Percentiles rank a stretch among this genome's conserved stretches.
phyloP scores from a whole-genome alignment of 202 grass and related monocot species.

The Zizania palustris region DNA sequence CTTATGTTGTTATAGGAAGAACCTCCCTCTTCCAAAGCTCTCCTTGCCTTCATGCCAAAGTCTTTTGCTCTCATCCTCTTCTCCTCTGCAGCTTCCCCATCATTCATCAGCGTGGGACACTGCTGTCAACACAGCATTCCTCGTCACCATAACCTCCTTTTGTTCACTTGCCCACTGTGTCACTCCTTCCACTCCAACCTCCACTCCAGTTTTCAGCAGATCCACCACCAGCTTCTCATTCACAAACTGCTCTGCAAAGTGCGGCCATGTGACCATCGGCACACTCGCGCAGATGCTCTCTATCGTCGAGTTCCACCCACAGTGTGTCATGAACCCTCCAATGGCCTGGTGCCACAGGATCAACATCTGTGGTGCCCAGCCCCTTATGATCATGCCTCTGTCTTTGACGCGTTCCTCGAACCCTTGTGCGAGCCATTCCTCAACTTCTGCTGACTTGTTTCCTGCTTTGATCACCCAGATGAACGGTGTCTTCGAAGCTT shows the following conservation, averaged over 20 bases:
- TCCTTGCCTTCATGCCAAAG: conserved; percentile 48
- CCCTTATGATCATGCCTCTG: conserved; percentile 58
- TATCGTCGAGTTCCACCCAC: conserved; percentile 78
- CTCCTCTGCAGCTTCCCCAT: conserved; percentile 45
- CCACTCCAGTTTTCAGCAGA: conserved; percentile 61
- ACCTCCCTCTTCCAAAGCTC: conserved; percentile 57
- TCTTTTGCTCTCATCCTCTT: conserved; percentile 57
- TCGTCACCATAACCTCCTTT: conserved; percentile 45
- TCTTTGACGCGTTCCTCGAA: conserved; percentile 59
- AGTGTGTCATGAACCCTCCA: conserved; percentile 76
- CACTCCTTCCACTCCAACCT: conserved; percentile 49
- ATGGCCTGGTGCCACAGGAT: conserved; percentile 62
- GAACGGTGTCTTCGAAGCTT: conserved; percentile 64
- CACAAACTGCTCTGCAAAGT: conserved; percentile 74
- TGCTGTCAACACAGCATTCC: conserved; percentile 48
- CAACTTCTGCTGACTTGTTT: conserved; percentile 46
- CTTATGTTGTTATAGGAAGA: conserved; percentile 63
- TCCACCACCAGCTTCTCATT: conserved; percentile 78
- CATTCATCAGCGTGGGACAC: conserved; percentile 60
- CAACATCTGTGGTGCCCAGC: conserved; percentile 72
- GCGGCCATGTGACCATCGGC: conserved; percentile 79
- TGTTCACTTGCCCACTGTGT: conserved; percentile 38
- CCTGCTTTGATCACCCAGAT: conserved; percentile 73
- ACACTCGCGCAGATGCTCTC: conserved; percentile 59
- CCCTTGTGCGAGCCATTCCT: conserved; percentile 62